Conservation (phyloP, 2,329 filamentous ascomycete genomes). For the Magnaporthales sp. region DNA sequence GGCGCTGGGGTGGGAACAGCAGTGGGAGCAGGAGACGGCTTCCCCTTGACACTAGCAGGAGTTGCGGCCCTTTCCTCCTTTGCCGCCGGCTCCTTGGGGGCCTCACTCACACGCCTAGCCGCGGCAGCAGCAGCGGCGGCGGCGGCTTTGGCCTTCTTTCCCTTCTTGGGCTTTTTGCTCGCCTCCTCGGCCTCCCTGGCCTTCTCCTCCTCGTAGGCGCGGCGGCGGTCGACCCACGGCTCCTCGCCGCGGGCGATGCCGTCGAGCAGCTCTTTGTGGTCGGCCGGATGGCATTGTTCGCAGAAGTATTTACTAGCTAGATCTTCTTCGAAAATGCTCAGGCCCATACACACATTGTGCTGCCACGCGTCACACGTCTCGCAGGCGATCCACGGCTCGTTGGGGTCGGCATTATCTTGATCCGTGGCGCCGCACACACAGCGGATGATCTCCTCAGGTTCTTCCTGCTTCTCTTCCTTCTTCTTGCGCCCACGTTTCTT, state of each 20-base stretch:
- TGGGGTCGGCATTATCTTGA: constrained; percentile 68
- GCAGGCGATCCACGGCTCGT: constrained; percentile 91
- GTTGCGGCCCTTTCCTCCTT: neutral
- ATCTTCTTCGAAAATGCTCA: constrained; percentile 69
- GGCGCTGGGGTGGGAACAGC: constrained; percentile 12
- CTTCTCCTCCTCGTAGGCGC: constrained; percentile 52
- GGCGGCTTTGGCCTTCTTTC: constrained; percentile 51
- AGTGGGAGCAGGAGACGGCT: constrained; percentile 31
- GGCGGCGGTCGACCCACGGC: constrained; percentile 70
- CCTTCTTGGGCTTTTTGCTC: constrained; percentile 47
- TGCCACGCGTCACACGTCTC: constrained; percentile 92
- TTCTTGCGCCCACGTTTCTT: constrained; percentile 44
- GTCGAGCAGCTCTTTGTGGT: constrained; percentile 73
- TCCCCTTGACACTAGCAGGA: constrained; percentile 9
- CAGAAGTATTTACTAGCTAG: constrained; percentile 84
- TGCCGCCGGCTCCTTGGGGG: constrained; percentile 30
- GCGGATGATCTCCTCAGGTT: constrained; percentile 70
- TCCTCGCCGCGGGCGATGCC: constrained; percentile 73
- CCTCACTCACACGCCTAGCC: constrained; percentile 57
- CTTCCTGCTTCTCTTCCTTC: constrained; percentile 51
- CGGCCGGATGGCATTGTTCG: constrained; percentile 76
- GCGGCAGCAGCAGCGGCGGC: constrained; percentile 36
- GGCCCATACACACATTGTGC: constrained; percentile 91
- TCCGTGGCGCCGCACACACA: constrained; percentile 88
- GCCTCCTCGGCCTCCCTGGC: constrained; percentile 24